Conservation (phyloP, 306 rosid species). For the Potentilla sterilis region DNA sequence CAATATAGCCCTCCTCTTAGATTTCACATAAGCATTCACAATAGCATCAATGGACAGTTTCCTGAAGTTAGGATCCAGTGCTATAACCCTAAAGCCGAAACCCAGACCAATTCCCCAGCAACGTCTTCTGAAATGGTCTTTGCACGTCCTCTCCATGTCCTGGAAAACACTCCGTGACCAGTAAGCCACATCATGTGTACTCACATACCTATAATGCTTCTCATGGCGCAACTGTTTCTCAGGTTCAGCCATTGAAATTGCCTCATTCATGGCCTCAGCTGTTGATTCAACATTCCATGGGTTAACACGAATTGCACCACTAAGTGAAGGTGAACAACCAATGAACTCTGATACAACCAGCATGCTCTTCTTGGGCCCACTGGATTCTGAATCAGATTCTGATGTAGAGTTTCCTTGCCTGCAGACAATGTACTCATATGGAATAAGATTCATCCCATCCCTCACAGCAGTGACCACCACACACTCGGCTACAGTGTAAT, state of each 20-base stretch:
- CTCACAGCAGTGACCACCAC: constrained; percentile 63
- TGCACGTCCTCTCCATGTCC: constrained; percentile 63
- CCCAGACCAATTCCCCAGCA: constrained; percentile 70
- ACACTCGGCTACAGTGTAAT: constrained; percentile 53
- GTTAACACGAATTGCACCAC: constrained; percentile 67
- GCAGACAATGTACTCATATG: constrained; percentile 63
- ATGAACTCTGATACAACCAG: constrained; percentile 64
- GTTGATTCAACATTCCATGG: constrained; percentile 70
- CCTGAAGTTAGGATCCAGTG: constrained; percentile 58
- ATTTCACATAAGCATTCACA: constrained; percentile 44
- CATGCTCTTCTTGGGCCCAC: constrained; percentile 50
- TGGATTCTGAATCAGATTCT: constrained; percentile 28
- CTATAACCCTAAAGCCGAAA: constrained; percentile 62
- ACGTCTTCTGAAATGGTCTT: constrained; percentile 58
- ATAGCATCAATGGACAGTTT: constrained; percentile 50
- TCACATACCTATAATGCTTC: constrained; percentile 61
- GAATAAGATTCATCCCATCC: constrained; percentile 68
- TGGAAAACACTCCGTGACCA: constrained; percentile 64
- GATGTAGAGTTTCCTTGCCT: constrained; percentile 51
- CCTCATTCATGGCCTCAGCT: constrained; percentile 63
- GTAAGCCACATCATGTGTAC: constrained; percentile 65
- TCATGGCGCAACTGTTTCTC: constrained; percentile 70
- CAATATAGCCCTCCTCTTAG: constrained; percentile 54
- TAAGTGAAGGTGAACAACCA: constrained; percentile 67
- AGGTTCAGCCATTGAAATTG: constrained; percentile 51